These are phyloP conservation scores for Candida insectorum DNA, from an alignment of 805 yeast genomes.

Conservation along the genomic window DNA sequence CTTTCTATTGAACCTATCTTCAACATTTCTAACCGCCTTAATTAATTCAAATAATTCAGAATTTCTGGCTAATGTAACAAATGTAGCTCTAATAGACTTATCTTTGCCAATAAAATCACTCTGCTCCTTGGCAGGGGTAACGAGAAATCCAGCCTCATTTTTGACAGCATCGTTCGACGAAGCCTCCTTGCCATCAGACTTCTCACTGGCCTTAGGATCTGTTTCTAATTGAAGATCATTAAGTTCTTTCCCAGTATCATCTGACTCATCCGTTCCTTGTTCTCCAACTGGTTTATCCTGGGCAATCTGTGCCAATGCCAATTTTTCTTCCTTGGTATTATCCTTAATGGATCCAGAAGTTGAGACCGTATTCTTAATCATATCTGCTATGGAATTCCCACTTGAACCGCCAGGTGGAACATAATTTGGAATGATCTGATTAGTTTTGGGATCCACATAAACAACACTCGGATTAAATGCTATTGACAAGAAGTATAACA, in stretches of 20 bases:
- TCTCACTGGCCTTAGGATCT: neutral
- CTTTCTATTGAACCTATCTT: conserved; percentile 60
- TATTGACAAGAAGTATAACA: conserved; percentile 10
- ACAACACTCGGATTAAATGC: conserved; percentile 13
- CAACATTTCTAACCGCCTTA: conserved; percentile 58
- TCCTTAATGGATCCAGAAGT: conserved; percentile 8
- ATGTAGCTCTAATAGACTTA: conserved; percentile 55
- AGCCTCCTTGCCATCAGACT: neutral
- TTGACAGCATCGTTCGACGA: neutral
- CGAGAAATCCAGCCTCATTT: conserved; percentile 2
- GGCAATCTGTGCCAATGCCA: conserved; percentile 11
- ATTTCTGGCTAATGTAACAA: conserved; percentile 70
- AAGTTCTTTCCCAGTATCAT: neutral
- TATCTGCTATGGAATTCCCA: neutral
- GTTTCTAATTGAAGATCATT: too few species aligned
- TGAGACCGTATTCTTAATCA: neutral
- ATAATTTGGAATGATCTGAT: conserved; percentile 11
- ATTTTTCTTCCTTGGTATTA: conserved; percentile 8
- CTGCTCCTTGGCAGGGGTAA: conserved; percentile 8
- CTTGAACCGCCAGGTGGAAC: conserved; percentile 1
- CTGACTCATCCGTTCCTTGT: neutral
- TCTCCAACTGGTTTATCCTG: neutral
- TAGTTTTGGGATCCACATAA: conserved; percentile 15
- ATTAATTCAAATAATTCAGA: conserved; percentile 57
- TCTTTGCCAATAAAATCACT: conserved; percentile 11